Percentiles rank a stretch among this genome's conserved stretches.
These are phyloP conservation scores for Crithidia mellificae DNA, from an alignment of 208 protist species.

Conservation along the genomic window DNA sequence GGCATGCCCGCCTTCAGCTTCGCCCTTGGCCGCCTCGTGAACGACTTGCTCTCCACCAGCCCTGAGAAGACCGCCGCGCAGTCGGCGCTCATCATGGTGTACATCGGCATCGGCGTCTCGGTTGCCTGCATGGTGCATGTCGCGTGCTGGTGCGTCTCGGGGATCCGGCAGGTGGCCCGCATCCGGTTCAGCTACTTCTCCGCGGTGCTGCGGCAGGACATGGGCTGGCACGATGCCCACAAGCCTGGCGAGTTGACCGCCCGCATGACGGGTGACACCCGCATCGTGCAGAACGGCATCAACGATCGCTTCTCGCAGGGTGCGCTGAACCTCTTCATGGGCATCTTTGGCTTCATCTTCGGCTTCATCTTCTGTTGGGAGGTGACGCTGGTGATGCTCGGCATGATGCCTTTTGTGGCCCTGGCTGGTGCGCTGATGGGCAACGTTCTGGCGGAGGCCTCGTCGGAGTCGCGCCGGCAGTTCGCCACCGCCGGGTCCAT, in stretches of 20 bases:
- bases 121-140: constrained; percentile 43
- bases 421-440: constrained; percentile 58
- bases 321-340: constrained; percentile 62
- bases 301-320: constrained; percentile 83
- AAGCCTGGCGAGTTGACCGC: constrained; percentile 68
- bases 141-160: constrained; percentile 60
- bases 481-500: constrained; percentile 82
- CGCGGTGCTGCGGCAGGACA: constrained; percentile 81
- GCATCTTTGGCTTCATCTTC: constrained; percentile 84
- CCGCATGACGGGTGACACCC: constrained; percentile 75
- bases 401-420: constrained; percentile 72
- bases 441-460: constrained; percentile 52
- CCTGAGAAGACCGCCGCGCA: constrained; percentile 37
- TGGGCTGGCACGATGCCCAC: constrained; percentile 84
- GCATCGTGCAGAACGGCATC: constrained; percentile 84
- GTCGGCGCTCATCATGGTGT: constrained; percentile 72
- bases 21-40: constrained; percentile 68
- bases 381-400: constrained; percentile 76
- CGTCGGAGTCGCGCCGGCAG: constrained; percentile 60
- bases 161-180: constrained; percentile 54
- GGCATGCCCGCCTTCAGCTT: constrained; percentile 85
- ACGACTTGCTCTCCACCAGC: constrained; percentile 44
- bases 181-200: constrained; percentile 64
- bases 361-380: constrained; percentile 79
- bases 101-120: constrained; percentile 53